A percentile compares a stretch with the other conserved stretches of the same genome.
These are phyloP conservation scores for Trypanosoma boissoni DNA, from an alignment of 208 protist species.

Conservation along the genomic window DNA sequence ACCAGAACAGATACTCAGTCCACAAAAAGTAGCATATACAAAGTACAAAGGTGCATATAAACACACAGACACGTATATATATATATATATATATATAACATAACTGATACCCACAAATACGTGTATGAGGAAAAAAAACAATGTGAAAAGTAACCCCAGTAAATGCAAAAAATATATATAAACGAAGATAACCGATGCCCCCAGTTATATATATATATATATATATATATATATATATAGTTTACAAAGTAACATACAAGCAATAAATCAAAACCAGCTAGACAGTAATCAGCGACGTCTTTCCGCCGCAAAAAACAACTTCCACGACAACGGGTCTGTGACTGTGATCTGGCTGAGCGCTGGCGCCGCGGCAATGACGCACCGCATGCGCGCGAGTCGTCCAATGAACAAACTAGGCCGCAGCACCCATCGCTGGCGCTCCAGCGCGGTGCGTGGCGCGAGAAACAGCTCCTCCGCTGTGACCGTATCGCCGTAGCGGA, in stretches of 20 bases:
- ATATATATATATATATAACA: too few relatives aligned
- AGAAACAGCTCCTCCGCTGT: conserved; percentile 18
- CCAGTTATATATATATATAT: not conserved
- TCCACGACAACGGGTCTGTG: conserved; percentile 11
- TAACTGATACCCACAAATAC: too few relatives aligned
- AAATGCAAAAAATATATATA: not conserved
- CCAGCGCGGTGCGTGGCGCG: not conserved
- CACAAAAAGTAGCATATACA: too few relatives aligned
- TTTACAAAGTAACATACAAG: not conserved
- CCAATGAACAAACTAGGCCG: conserved; percentile 20
- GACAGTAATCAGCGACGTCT: not conserved
- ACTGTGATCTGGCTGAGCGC: conserved; percentile 1
- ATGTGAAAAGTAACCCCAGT: not conserved
- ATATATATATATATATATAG: not conserved
- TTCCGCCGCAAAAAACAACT: not conserved
- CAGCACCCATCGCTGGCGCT: not conserved
- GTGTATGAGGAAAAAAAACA: not conserved
- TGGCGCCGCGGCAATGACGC: conserved; percentile 10
- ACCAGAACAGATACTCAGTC: too few relatives aligned
- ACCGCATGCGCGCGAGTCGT: conserved; percentile 12
- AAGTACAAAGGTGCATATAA: too few relatives aligned
- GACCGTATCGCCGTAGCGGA: conserved; percentile 14
- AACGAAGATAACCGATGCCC: not conserved
- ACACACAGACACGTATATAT: too few relatives aligned
- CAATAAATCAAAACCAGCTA: not conserved